Evolutionary conservation across 2,329 filamentous ascomycete species (phyloP).

Genomic region (Fusarium sp.): DNA sequence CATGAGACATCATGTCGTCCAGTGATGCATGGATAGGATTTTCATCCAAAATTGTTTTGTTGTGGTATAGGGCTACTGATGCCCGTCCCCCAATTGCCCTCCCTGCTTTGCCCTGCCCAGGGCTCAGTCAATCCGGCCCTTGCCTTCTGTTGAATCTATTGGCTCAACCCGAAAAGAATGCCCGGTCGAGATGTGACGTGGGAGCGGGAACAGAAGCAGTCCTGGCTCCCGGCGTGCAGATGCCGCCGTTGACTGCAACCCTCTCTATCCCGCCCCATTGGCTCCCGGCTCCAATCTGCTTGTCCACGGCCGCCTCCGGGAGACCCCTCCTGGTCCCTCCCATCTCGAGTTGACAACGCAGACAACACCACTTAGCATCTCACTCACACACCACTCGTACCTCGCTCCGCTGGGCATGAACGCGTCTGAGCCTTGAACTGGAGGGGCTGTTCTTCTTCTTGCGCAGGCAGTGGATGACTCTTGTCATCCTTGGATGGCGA

Average conservation of each 20-base stretch:
- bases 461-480: conserved; percentile 33
- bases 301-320: conserved; percentile 32
- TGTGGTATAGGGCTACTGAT: conserved; percentile 37
- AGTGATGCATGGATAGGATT: background rate
- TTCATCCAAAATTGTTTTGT: background rate
- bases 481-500: conserved; percentile 18
- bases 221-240: conserved; percentile 42
- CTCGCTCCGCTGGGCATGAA: conserved; percentile 43
- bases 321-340: conserved; percentile 3
- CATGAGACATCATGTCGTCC: background rate
- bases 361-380: conserved; percentile 34
- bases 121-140: conserved; percentile 16
- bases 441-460: conserved; percentile 29
- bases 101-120: conserved; percentile 8
- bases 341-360: conserved; percentile 36
- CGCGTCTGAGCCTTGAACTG: conserved; percentile 41
- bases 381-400: conserved; percentile 18
- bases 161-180: background rate
- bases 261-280: conserved; percentile 20
- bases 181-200: conserved; percentile 36
- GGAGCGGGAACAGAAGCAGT: conserved; percentile 32
- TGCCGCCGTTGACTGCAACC: conserved; percentile 18
- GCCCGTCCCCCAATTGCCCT: conserved; percentile 2
- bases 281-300: conserved; percentile 14
- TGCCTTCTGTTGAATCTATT: conserved; percentile 7